Percentiles rank a stretch among this genome's conserved stretches.
phyloP scores from a whole-genome alignment of 371 early-diverging fungal genomes.

The Mucor circinelloides region DNA sequence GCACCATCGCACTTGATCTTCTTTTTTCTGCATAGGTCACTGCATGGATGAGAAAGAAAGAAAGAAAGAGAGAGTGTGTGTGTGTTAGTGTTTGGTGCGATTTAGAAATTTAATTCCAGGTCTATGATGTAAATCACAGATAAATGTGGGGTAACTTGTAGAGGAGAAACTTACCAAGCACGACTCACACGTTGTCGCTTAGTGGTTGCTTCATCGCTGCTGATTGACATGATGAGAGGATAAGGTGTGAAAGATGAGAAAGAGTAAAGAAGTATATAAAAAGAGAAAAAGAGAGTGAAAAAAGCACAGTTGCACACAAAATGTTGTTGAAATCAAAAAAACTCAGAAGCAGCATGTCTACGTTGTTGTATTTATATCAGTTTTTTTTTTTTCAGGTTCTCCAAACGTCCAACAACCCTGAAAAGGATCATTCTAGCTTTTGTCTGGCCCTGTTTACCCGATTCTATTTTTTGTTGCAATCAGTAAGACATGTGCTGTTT shows the following conservation, averaged over 20 bases:
- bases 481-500: neutral
- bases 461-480: neutral
- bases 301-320: neutral
- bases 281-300: neutral
- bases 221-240: conserved; percentile 13
- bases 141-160: neutral
- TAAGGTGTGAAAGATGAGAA: conserved; percentile 1
- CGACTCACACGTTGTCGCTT: conserved; percentile 48
- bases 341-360: neutral
- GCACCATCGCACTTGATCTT: conserved; percentile 69
- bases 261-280: neutral
- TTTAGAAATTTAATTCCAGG: neutral
- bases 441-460: neutral
- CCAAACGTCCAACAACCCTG: neutral
- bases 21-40: conserved; percentile 63
- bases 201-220: conserved; percentile 14
- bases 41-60: no score
- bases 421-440: neutral
- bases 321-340: neutral
- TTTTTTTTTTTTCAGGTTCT: neutral
- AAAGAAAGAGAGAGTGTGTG: no score
- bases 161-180: conserved; percentile 38
- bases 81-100: neutral
- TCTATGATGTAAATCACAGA: neutral
- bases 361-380: neutral